These are phyloP conservation scores for Amphicarpaea edgeworthii DNA, from an alignment of 306 rosid species.

Conservation along the genomic window DNA sequence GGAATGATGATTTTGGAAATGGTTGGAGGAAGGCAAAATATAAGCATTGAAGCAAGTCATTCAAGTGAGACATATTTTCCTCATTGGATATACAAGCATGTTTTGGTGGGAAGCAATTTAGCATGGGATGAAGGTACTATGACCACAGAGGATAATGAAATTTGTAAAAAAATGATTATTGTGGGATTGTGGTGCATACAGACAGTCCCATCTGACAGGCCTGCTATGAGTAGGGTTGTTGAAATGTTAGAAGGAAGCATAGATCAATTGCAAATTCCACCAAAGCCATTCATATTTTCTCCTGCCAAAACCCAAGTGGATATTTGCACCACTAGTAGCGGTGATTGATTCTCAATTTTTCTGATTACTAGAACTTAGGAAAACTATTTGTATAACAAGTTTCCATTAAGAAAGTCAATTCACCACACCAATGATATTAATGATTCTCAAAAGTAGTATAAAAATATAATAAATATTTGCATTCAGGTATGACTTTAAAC, in stretches of 20 bases:
- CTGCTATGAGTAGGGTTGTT: slow-evolving; percentile 42
- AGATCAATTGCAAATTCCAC: slow-evolving; percentile 40
- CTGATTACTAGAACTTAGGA: background rate
- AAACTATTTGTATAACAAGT: background rate
- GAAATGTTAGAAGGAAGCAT: slow-evolving; percentile 45
- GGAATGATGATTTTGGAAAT: slow-evolving; percentile 63
- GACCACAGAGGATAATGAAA: slow-evolving; percentile 37
- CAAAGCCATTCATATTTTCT: slow-evolving; percentile 36
- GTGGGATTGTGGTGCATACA: slow-evolving; percentile 45
- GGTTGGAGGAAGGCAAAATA: slow-evolving; percentile 51
- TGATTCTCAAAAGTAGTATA: background rate
- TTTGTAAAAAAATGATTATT: slow-evolving; percentile 40
- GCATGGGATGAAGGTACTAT: slow-evolving; percentile 22
- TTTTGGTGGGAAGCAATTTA: slow-evolving; percentile 23
- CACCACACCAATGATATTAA: background rate
- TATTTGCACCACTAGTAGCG: background rate
- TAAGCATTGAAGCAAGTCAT: slow-evolving; percentile 19
- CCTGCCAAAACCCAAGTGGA: slow-evolving; percentile 10
- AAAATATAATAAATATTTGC: background rate
- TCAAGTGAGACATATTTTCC: slow-evolving; percentile 55
- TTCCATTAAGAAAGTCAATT: background rate
- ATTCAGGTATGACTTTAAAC: no score
- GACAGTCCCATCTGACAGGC: slow-evolving; percentile 39
- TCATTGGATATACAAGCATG: slow-evolving; percentile 48
- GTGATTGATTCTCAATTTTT: slow-evolving; percentile 6